A percentile compares a stretch with the other conserved stretches of the same genome.
Evolutionary conservation across 805 yeast genomes (phyloP).

Genomic region (Schwanniomyces pseudopolymorphus): DNA sequence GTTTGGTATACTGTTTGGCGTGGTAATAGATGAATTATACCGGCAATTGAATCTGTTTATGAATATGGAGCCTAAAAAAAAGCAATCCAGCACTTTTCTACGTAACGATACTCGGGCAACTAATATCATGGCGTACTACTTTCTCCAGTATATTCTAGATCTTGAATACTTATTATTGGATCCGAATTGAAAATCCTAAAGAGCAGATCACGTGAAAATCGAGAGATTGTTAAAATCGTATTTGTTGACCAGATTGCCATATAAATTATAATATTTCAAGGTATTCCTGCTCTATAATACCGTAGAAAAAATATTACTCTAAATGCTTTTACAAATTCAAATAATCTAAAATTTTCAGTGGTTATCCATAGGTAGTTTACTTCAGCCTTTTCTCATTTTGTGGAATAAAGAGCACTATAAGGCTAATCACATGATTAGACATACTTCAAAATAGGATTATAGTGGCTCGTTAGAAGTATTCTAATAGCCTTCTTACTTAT

Average conservation of each 20-base stretch:
- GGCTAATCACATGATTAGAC: not conserved
- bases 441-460: not conserved
- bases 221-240: too few species aligned
- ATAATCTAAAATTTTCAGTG: too few species aligned
- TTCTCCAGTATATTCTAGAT: not conserved
- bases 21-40: not conserved
- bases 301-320: too few species aligned
- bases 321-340: too few species aligned
- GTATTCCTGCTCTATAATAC: too few species aligned
- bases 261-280: too few species aligned
- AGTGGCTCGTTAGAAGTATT: not conserved
- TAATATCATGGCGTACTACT: not conserved
- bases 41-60: not conserved
- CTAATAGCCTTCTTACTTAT: too few species aligned
- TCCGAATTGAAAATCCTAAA: not conserved
- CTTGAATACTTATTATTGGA: not conserved
- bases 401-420: not conserved
- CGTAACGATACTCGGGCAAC: not conserved
- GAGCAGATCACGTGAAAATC: not conserved
- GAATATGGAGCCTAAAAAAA: not conserved
- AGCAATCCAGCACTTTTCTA: not conserved
- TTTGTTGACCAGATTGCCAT: too few species aligned
- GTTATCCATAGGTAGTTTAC: too few species aligned
- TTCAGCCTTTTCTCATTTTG: too few species aligned
- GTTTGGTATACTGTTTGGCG: not conserved